Conservation (phyloP, 1,284 basidiomycete genomes). For the Inonotus hispidus region DNA sequence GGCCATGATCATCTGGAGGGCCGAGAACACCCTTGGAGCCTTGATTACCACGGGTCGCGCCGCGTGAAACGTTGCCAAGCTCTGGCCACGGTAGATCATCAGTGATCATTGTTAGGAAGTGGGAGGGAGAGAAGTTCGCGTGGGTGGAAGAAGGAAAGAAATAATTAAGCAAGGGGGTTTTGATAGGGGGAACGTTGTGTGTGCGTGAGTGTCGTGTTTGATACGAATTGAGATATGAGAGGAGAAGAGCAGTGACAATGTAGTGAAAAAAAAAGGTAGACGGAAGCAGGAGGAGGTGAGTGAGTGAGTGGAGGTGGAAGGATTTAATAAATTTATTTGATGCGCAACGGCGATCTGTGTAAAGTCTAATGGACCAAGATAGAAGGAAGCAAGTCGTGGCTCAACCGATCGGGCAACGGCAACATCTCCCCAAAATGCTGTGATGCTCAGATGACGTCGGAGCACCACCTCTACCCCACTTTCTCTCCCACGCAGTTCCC, state of each 20-base stretch:
- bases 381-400: neutral
- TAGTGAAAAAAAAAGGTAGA: neutral
- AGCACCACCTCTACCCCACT: neutral
- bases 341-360: neutral
- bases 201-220: neutral
- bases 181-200: too few species aligned
- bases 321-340: neutral
- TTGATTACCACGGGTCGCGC: constrained; percentile 77
- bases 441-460: constrained; percentile 2
- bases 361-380: constrained; percentile 4
- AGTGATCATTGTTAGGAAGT: constrained; percentile 20
- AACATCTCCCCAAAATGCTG: neutral
- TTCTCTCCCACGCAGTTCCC: neutral
- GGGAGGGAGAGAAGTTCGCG: neutral
- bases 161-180: neutral
- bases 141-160: neutral
- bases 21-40: constrained; percentile 73
- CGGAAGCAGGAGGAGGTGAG: too few species aligned
- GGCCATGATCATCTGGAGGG: constrained; percentile 61
- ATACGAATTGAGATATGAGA: neutral
- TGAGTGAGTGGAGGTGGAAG: neutral
- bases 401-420: neutral
- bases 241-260: too few species aligned
- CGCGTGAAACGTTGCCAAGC: constrained; percentile 74
- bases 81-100: constrained; percentile 82